These are phyloP conservation scores for Penicillium atrosanguineum DNA, from an alignment of 495 filamentous ascomycete species.

Conservation along the genomic window DNA sequence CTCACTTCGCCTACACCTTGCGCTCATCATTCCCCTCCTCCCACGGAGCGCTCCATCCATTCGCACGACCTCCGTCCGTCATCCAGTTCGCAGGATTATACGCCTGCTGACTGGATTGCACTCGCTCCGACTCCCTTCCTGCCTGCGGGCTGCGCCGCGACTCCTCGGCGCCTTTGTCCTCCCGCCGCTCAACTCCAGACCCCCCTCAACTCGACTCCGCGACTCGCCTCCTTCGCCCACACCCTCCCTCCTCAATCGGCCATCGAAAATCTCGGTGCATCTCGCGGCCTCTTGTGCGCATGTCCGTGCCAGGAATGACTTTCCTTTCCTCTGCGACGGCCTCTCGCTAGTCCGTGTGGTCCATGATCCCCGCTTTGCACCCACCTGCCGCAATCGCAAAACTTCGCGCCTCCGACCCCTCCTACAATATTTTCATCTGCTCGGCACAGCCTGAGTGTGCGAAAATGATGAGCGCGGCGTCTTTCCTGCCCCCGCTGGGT, in stretches of 20 bases:
- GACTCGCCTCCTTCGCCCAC: slow-evolving; percentile 29
- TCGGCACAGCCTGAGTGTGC: slow-evolving; percentile 10
- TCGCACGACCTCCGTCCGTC: slow-evolving; percentile 11
- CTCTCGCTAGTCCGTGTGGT: slow-evolving; percentile 50
- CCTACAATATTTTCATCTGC: slow-evolving; percentile 10
- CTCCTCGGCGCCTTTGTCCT: slow-evolving; percentile 36
- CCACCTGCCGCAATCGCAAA: slow-evolving; percentile 42
- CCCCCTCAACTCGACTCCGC: slow-evolving; percentile 39
- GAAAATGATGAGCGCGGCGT: slow-evolving; percentile 46
- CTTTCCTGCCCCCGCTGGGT: slow-evolving; percentile 40
- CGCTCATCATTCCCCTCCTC: slow-evolving; percentile 13
- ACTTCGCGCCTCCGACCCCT: slow-evolving; percentile 25
- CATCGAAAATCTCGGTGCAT: slow-evolving; percentile 21
- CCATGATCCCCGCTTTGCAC: slow-evolving; percentile 49
- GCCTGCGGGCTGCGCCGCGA: slow-evolving; percentile 35
- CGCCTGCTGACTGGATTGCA: slow-evolving; percentile 24
- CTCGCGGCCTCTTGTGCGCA: slow-evolving; percentile 29
- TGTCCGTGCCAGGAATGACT: slow-evolving; percentile 46
- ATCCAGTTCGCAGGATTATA: slow-evolving; percentile 21
- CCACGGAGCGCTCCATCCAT: slow-evolving; percentile 17
- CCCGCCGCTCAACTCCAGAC: slow-evolving; percentile 31
- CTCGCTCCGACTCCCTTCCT: slow-evolving; percentile 15
- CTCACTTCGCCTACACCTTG: slow-evolving; percentile 21
- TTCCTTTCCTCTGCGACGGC: slow-evolving; percentile 41
- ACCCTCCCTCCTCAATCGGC: slow-evolving; percentile 20